phyloP scores from a whole-genome alignment of 2,329 filamentous ascomycete species.

The Fusarium redolens region DNA sequence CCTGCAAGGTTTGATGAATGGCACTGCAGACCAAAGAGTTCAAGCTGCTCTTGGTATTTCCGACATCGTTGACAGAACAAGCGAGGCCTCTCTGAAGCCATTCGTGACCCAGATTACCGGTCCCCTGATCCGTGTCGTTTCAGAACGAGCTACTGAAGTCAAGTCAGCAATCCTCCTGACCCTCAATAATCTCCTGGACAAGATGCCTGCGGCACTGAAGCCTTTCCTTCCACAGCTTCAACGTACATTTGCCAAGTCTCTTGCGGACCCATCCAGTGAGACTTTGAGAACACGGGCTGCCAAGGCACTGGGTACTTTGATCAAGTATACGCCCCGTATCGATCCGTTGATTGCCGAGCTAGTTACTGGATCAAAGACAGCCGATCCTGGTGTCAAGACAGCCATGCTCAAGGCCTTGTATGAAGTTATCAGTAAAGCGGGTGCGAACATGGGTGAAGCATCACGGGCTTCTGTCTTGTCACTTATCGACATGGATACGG shows the following conservation, averaged over 20 bases:
- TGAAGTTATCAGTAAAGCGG: constrained; percentile 95
- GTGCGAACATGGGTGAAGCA: constrained; percentile 91
- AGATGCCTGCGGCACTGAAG: constrained; percentile 95
- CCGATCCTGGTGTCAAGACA: constrained; percentile 85
- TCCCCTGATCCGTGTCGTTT: constrained; percentile 96
- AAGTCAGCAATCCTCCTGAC: constrained; percentile 95
- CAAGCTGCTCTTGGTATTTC: constrained; percentile 93
- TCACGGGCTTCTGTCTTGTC: constrained; percentile 87
- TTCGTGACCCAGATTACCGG: constrained; percentile 98
- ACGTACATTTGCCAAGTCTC: constrained; percentile 93
- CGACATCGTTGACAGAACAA: constrained; percentile 94
- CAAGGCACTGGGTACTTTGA: constrained; percentile 92
- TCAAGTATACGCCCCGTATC: constrained; percentile 93
- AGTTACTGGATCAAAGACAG: constrained; percentile 93
- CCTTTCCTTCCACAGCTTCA: constrained; percentile 97
- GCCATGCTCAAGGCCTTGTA: constrained; percentile 98
- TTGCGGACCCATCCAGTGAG: constrained; percentile 94
- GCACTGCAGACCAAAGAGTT: constrained; percentile 89
- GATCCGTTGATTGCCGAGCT: constrained; percentile 94
- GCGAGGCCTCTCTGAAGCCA: constrained; percentile 85
- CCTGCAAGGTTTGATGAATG: constrained; percentile 97
- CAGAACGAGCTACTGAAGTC: constrained; percentile 94
- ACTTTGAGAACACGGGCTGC: constrained; percentile 87
- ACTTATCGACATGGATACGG: constrained; percentile 86
- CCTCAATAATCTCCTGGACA: constrained; percentile 93